These are phyloP conservation scores for Rhizoctonia solani DNA, from an alignment of 1,284 basidiomycete genomes.

Conservation along the genomic window DNA sequence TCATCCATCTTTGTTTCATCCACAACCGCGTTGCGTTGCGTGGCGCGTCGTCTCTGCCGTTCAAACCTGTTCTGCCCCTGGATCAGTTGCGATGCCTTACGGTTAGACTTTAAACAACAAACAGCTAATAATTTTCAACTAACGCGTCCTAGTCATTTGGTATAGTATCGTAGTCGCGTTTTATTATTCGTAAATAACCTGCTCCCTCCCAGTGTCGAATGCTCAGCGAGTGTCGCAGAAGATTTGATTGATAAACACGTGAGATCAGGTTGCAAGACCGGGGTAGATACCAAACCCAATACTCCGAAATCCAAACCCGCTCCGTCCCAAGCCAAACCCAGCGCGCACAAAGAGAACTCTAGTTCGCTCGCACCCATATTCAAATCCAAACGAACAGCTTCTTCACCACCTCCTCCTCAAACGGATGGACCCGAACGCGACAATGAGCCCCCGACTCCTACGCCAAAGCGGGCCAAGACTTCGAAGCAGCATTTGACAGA, in stretches of 20 bases:
- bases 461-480: slow-evolving; percentile 35
- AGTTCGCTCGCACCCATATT: slow-evolving; percentile 35
- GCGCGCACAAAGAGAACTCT: slow-evolving; percentile 34
- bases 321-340: slow-evolving; percentile 38
- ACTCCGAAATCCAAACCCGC: slow-evolving; percentile 24
- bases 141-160: slow-evolving; percentile 18
- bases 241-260: slow-evolving; percentile 54
- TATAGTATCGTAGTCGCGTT: neutral
- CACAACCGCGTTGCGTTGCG: neutral
- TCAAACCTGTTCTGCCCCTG: no score
- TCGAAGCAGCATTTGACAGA: slow-evolving; percentile 38
- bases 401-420: slow-evolving; percentile 41
- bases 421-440: slow-evolving; percentile 42
- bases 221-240: slow-evolving; percentile 50
- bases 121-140: neutral
- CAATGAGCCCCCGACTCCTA: slow-evolving; percentile 40
- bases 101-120: slow-evolving; percentile 4
- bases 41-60: no score
- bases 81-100: slow-evolving; percentile 1
- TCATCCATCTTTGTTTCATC: neutral
- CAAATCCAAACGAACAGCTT: slow-evolving; percentile 38
- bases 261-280: slow-evolving; percentile 50
- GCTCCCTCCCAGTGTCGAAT: slow-evolving; percentile 49
- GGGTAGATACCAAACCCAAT: neutral
- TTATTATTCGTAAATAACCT: neutral